Conservation (phyloP, 768 basidiomycete genomes). For the Cyclocybe aegerita region DNA sequence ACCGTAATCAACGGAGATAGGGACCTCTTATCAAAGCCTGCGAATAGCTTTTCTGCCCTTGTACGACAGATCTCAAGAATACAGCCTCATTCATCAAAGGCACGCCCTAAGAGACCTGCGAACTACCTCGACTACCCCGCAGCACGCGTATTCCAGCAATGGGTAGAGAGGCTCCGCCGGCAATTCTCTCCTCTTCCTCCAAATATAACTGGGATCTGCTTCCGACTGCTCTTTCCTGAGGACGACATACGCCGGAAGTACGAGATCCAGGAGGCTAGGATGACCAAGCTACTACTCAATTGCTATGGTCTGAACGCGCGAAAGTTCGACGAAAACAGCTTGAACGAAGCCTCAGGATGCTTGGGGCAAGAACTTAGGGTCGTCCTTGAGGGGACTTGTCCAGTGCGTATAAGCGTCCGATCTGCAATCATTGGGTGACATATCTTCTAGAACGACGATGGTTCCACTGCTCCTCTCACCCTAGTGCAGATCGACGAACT, state of each 20-base stretch:
- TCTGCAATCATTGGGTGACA: neutral
- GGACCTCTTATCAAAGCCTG: neutral
- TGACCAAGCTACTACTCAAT: conserved; percentile 52
- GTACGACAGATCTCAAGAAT: conserved; percentile 43
- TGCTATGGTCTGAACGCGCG: conserved; percentile 38
- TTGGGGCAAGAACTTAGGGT: conserved; percentile 65
- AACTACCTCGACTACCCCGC: conserved; percentile 33
- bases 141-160: conserved; percentile 39
- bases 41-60: conserved; percentile 47
- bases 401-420: conserved; percentile 27
- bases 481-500: conserved; percentile 59
- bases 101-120: conserved; percentile 9
- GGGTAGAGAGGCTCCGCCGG: conserved; percentile 42
- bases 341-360: conserved; percentile 54
- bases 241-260: conserved; percentile 72
- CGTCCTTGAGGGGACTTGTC: conserved; percentile 38
- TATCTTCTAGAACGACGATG: conserved; percentile 23
- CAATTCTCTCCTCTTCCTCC: conserved; percentile 47
- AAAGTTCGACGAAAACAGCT: conserved; percentile 37
- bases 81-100: conserved; percentile 24
- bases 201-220: conserved; percentile 57
- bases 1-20: neutral
- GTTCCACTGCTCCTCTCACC: conserved; percentile 36
- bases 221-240: conserved; percentile 84
- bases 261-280: conserved; percentile 64